Base-by-base conservation (phyloP, 1,284 basidiomycete genomes). In the Stygiomarasmius scandens region DNA sequence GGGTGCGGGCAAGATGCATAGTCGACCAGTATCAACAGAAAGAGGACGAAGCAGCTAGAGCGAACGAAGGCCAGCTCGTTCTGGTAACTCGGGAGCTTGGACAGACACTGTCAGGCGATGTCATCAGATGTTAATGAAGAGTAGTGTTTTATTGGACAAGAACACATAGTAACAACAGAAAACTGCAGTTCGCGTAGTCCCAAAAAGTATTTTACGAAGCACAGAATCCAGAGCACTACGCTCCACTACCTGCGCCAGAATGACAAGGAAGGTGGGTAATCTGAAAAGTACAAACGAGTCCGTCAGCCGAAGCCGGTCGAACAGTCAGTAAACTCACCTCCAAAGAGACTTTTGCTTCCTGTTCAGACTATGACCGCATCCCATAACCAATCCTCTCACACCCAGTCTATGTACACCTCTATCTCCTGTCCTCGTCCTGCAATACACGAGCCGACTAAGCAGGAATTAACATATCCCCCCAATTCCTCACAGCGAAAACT, bases 401-500 rank as follows among this genome's bases (percentile, higher is more conserved):
- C n/a, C n/a, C 32, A n/a, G n/a, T n/a, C n/a, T n/a, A n/a, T n/a
- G n/a, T n/a, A n/a, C n/a, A n/a, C n/a, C n/a, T n/a, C n/a, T n/a
- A n/a, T n/a, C n/a, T n/a, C 16, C 14, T 22, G 25, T 46, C 25
- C 24, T 3, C 47, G 20, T 10, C 41, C 29, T 10, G 34, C 34
- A 8, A 34, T 32, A 24, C 22, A 47, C 8, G 32, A n/a, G n/a
- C n/a, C n/a, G 16, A 64, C 74, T 69, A 89, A 41, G 81, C 81
- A 47, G 87, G 87, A 22, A 90, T 80, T 74, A 90, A 80, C 54
- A 90, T 68, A 48, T 89, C 87, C n/a, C 89, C 90, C 83, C 85
- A 92, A 24, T 80, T 80, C 70, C 90, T 80, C 29, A 85, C 80
- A 11, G 75, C 80, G 50, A 84, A 69, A 58, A 92, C 84, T 4